A percentile compares a stretch with the other conserved stretches of the same genome.
Evolutionary conservation across 768 basidiomycete species (phyloP).

Genomic region (Phylloporus sp.): DNA sequence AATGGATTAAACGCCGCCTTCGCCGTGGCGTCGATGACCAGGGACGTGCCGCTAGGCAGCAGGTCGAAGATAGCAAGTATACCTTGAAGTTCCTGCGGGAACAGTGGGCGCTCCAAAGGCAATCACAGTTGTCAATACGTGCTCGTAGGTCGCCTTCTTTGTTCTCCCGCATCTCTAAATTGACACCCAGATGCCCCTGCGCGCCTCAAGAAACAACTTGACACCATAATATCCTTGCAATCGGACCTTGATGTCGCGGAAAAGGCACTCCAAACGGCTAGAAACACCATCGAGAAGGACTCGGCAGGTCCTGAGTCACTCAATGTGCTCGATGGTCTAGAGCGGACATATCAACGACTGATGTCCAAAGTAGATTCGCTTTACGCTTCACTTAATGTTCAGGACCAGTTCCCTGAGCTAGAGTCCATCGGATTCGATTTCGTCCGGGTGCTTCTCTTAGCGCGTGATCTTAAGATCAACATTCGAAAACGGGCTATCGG

Average conservation of each 20-base stretch:
- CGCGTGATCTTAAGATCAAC: slow-evolving; percentile 2
- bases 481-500: background rate
- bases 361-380: background rate
- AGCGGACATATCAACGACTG: background rate
- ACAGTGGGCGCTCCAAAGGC: background rate
- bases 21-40: background rate
- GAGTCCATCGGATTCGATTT: background rate
- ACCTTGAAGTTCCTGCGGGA: background rate
- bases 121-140: background rate
- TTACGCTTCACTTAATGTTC: background rate
- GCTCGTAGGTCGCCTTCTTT: background rate
- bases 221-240: background rate
- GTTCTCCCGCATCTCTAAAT: too few species aligned
- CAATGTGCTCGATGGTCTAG: background rate
- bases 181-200: background rate
- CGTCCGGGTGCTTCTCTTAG: background rate
- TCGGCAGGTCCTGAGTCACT: background rate
- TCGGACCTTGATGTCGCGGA: background rate
- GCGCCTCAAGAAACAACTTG: background rate
- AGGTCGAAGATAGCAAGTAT: background rate
- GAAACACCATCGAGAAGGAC: background rate
- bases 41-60: background rate
- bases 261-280: background rate
- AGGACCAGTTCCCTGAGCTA: background rate
- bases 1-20: background rate